Percentiles rank a stretch among this genome's conserved stretches.
Evolutionary conservation across 345 rosid genomes (phyloP).

Genomic region (Brassica cretica): DNA sequence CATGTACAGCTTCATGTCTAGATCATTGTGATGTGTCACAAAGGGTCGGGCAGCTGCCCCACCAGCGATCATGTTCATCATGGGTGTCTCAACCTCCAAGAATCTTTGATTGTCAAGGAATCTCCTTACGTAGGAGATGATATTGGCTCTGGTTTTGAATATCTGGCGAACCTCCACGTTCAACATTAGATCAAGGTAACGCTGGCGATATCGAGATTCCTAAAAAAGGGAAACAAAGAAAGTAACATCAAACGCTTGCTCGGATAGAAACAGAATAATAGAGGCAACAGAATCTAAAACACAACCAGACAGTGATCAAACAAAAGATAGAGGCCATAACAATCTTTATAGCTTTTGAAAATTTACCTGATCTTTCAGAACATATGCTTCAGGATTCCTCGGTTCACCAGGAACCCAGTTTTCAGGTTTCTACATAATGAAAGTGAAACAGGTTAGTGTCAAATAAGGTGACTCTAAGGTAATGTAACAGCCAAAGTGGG

Average conservation of each 20-base stretch:
- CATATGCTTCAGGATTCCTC: constrained; percentile 80
- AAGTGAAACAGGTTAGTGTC: constrained; percentile 15
- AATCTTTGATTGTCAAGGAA: constrained; percentile 73
- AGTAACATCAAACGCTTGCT: background rate
- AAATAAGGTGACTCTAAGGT: background rate
- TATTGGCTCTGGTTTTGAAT: constrained; percentile 67
- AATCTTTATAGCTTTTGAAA: background rate
- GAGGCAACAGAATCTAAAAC: background rate
- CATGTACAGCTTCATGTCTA: constrained; percentile 86
- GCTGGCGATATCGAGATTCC: constrained; percentile 95
- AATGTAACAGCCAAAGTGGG: background rate
- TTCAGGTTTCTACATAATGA: constrained; percentile 57
- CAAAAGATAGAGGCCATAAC: background rate
- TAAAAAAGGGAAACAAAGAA: constrained; percentile 25
- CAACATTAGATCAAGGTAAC: constrained; percentile 85
- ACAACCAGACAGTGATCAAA: background rate
- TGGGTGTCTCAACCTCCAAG: constrained; percentile 96
- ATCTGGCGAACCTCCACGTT: constrained; percentile 76
- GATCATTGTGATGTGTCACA: constrained; percentile 92
- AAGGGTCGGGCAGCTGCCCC: constrained; percentile 98
- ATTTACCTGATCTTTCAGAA: constrained; percentile 87
- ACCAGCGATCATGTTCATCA: constrained; percentile 98
- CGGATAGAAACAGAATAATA: constrained; percentile 1
- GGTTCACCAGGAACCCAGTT: constrained; percentile 68
- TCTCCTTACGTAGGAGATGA: constrained; percentile 58